phyloP scores from a whole-genome alignment of 768 basidiomycete species.

The Mycena vitilis region DNA sequence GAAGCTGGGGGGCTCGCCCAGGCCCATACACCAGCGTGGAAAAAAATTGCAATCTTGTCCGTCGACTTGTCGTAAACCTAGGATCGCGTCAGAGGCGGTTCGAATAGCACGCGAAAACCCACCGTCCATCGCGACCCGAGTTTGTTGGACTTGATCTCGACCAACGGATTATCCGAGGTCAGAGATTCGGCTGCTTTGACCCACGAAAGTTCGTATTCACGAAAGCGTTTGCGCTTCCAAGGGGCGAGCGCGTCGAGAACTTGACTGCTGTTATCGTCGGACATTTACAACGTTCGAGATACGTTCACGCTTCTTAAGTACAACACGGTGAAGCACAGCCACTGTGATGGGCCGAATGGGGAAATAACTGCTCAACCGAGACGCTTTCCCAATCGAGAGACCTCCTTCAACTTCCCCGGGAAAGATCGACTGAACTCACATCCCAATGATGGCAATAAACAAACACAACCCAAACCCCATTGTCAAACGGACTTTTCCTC shows the following conservation, averaged over 20 bases:
- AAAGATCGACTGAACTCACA: no score
- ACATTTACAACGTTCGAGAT: not conserved
- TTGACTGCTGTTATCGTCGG: not conserved
- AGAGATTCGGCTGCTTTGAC: not conserved
- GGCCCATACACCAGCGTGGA: not conserved
- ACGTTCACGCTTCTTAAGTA: no score
- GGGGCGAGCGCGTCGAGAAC: not conserved
- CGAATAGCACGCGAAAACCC: no score
- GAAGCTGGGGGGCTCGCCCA: not conserved
- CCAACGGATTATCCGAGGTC: not conserved
- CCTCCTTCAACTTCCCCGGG: no score
- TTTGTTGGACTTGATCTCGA: not conserved
- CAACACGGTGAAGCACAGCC: no score
- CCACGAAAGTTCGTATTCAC: conserved; percentile 4
- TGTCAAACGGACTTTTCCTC: no score
- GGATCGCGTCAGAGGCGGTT: no score
- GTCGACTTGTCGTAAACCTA: conserved; percentile 8
- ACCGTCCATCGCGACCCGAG: conserved; percentile 1
- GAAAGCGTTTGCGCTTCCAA: conserved; percentile 3
- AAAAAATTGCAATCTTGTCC: not conserved
- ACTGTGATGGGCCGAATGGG: no score
- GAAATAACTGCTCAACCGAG: no score
- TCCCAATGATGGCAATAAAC: no score
- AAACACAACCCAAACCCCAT: no score
- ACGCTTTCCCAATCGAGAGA: no score